Evolutionary conservation across 768 basidiomycete genomes (phyloP), one percentile per base, ranked within the genome.

Genomic region (Rhodotorula graminis): DNA sequence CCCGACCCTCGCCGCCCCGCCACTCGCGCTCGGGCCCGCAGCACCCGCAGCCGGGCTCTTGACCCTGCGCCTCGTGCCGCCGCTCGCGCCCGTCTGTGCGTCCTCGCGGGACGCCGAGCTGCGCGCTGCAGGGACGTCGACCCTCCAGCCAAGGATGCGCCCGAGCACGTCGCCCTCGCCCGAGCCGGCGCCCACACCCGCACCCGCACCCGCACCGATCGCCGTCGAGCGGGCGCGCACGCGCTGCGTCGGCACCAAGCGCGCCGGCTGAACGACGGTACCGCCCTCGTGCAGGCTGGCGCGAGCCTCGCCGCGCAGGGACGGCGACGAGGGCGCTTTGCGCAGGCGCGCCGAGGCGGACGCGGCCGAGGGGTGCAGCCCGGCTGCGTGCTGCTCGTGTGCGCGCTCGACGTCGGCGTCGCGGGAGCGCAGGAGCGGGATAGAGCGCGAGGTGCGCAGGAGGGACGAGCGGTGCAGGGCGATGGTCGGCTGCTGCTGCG

Each of bases 141-240:
- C 58, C 11, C 63, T 50, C 72, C 72, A 74, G 6, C 72, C 72
- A 7, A 74, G 37, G 12, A 74, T 65, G 23, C 68, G 50, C 0
- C 77, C 77, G 7, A 78, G 70, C 2, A 78, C 76, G 57, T 78
- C 77, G 0, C 69, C 70, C 19, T 74, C 63, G 33, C 75, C 71
- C 1, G 63, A 19, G 73, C 69, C 10, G 65, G 42, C 23, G 59
- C 42, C 42, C 42, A 15, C 15, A 8, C 42, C 53, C 46, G 29
- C 49, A 19, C 21, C 29, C 50, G 49, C 49, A n/a, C 56, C 27
- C 33, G 46, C 29, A 12, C 14, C 19, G n/a, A 46, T 49, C 23
- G 50, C 16, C 27, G 46, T 1, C 44, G 42, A 31, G 60, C 42
- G 25, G 49, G 42, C 61, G 44, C 42, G 46, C 42, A 15, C 37